Evolutionary conservation across 2,329 filamentous ascomycete species (phyloP).

Genomic region (Davidsoniella virescens): DNA sequence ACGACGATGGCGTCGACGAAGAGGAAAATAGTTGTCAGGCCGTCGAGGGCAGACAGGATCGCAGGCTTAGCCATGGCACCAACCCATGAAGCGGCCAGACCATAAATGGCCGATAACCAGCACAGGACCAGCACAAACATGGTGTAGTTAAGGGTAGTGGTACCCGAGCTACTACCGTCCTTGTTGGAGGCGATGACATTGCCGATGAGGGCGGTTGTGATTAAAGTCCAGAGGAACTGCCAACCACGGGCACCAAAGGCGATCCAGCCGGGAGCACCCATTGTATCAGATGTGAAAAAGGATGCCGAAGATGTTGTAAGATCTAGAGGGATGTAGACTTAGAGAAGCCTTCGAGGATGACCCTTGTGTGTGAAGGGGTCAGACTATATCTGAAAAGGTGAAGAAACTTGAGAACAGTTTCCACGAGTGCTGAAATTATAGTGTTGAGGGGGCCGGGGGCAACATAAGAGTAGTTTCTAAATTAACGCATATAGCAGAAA

Average conservation of each 20-base stretch:
- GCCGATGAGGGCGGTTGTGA: slow-evolving; percentile 39
- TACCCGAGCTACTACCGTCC: slow-evolving; percentile 26
- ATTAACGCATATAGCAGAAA: no score
- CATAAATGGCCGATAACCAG: slow-evolving; percentile 49
- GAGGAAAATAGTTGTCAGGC: slow-evolving; percentile 46
- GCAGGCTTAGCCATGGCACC: slow-evolving; percentile 35
- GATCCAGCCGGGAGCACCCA: slow-evolving; percentile 24
- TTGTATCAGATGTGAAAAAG: slow-evolving; percentile 14
- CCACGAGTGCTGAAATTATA: no score
- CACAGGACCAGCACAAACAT: slow-evolving; percentile 54
- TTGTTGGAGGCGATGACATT: slow-evolving; percentile 39
- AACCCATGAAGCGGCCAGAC: slow-evolving; percentile 39
- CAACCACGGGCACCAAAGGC: slow-evolving; percentile 29
- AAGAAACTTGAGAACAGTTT: no score
- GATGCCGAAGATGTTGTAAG: not conserved
- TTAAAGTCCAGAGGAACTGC: slow-evolving; percentile 35
- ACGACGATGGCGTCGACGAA: slow-evolving; percentile 56
- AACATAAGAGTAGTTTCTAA: no score
- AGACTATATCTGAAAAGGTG: not conserved
- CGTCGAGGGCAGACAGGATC: slow-evolving; percentile 39
- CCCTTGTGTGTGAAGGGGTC: not conserved
- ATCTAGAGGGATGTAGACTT: not conserved
- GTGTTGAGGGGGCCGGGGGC: no score
- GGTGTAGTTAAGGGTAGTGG: slow-evolving; percentile 41
- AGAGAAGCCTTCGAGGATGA: not conserved